Conservation (phyloP, 1,284 basidiomycete species). For the Cutaneotrichosporon sp. region DNA sequence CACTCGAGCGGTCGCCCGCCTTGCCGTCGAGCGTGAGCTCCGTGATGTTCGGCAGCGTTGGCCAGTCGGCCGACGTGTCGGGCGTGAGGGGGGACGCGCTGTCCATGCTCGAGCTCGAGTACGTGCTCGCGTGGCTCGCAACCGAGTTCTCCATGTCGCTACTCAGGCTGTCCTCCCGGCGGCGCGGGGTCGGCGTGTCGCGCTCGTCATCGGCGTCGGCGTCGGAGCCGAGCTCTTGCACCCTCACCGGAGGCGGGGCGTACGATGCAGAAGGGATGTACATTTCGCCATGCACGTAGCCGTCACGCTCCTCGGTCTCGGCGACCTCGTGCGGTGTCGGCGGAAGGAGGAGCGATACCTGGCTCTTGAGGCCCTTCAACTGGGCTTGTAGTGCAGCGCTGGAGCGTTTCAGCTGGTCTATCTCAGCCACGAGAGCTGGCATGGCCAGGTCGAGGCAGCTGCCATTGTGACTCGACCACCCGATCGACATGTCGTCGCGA, state of each 20-base stretch:
- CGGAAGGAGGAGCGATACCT: constrained; percentile 14
- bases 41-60: not conserved
- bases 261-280: not conserved
- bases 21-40: not conserved
- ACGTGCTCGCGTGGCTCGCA: not conserved
- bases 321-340: constrained; percentile 6
- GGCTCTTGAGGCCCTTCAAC: constrained; percentile 10
- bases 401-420: constrained; percentile 12
- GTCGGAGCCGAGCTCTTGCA: not conserved
- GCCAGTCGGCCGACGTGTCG: constrained; percentile 2
- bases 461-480: constrained; percentile 1
- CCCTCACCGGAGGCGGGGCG: not conserved
- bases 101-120: constrained; percentile 4
- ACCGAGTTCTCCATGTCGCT: not conserved
- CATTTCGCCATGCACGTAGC: constrained; percentile 1
- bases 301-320: constrained; percentile 4
- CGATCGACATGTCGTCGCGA: constrained; percentile 6
- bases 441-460: constrained; percentile 1
- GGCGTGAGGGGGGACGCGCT: not conserved
- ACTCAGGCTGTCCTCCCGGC: not conserved
- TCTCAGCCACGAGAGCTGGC: constrained; percentile 15
- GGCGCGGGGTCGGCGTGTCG: not conserved
- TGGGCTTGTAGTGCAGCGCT: constrained; percentile 11
- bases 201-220: constrained; percentile 5
- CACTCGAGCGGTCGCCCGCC: not conserved